Conservation (phyloP, 2,329 filamentous ascomycete species). For the Lachnellula occidentalis region DNA sequence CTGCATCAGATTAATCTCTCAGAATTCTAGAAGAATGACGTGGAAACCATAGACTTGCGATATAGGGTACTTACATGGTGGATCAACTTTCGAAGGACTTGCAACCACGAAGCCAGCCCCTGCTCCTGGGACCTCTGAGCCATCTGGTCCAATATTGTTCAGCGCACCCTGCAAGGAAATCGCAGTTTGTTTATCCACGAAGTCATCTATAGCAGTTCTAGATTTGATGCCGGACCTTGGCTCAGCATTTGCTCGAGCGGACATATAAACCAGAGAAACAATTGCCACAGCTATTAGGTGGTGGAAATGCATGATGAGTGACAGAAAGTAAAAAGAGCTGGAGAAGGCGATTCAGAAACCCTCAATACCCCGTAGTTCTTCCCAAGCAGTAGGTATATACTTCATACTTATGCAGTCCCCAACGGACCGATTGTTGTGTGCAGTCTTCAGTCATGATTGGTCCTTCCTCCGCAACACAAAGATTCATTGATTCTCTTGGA, state of each 20-base stretch:
- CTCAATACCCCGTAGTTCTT: neutral
- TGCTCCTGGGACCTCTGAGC: conserved; percentile 42
- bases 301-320: conserved; percentile 6
- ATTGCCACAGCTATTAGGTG: neutral
- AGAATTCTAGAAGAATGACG: no score
- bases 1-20: conserved; percentile 35
- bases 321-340: neutral
- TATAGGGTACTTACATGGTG: conserved; percentile 42
- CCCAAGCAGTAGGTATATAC: neutral
- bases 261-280: neutral
- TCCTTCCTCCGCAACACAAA: neutral
- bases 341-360: neutral
- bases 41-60: neutral
- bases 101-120: conserved; percentile 47
- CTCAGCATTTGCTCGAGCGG: conserved; percentile 7
- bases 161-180: conserved; percentile 47
- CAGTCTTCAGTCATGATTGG: neutral
- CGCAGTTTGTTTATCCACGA: conserved; percentile 39
- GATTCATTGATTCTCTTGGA: neutral
- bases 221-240: conserved; percentile 2
- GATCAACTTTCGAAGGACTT: conserved; percentile 47
- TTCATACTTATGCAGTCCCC: neutral
- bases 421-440: conserved; percentile 10
- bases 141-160: conserved; percentile 50
- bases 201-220: conserved; percentile 28